Evolutionary conservation across 345 rosid species (phyloP).

Genomic region (Eucalyptus marginata): DNA sequence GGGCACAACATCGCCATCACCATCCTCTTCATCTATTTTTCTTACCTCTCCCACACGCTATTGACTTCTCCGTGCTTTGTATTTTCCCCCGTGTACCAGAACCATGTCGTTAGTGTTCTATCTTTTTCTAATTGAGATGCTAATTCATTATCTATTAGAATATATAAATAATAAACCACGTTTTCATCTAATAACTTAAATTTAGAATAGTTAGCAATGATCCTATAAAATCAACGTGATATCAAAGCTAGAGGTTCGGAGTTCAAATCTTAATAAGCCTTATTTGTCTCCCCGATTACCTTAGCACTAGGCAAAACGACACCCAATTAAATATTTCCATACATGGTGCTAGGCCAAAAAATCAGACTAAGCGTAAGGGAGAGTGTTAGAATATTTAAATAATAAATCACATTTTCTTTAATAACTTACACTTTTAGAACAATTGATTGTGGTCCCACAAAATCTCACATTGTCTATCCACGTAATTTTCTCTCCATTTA

Average conservation of each 20-base stretch:
- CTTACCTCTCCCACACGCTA: background rate
- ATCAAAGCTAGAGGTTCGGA: rapidly evolving
- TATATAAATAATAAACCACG: rapidly evolving
- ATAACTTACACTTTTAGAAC: too few relatives aligned
- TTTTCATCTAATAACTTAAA: too few relatives aligned
- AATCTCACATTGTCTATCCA: background rate
- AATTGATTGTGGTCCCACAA: rapidly evolving
- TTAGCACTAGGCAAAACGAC: too few relatives aligned
- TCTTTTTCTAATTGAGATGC: background rate
- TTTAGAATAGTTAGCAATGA: rapidly evolving
- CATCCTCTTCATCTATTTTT: background rate
- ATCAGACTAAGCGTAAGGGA: rapidly evolving
- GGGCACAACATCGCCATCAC: background rate
- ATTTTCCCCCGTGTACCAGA: background rate
- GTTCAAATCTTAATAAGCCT: too few relatives aligned
- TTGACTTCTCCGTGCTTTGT: background rate
- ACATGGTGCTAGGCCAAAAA: too few relatives aligned
- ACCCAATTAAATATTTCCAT: too few relatives aligned
- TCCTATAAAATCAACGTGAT: rapidly evolving
- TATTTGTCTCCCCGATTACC: too few relatives aligned
- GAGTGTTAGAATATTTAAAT: too few relatives aligned
- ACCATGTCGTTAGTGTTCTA: background rate
- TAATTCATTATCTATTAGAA: background rate
- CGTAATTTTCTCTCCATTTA: background rate
- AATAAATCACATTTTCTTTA: rapidly evolving